Conservation (phyloP, 345 rosid species). For the Rhodamnia argentea region DNA sequence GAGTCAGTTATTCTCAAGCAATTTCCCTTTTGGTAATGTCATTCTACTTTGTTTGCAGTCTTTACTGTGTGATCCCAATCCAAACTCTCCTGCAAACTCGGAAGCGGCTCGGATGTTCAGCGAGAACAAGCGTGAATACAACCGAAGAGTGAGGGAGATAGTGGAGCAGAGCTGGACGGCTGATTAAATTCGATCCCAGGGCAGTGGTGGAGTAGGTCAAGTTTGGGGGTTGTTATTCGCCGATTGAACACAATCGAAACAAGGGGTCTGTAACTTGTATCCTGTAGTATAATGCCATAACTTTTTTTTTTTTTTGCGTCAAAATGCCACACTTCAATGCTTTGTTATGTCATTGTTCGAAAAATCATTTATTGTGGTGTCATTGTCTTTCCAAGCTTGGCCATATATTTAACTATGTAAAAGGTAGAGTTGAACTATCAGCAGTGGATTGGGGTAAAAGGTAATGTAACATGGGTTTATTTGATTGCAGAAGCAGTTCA, state of each 20-base stretch:
- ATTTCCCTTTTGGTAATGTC: neutral
- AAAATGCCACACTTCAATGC: neutral
- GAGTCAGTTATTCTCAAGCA: neutral
- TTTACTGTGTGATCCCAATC: conserved; percentile 61
- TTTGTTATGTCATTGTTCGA: neutral
- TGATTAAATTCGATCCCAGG: conserved; percentile 7
- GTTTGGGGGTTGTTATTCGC: neutral
- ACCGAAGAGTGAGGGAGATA: conserved; percentile 49
- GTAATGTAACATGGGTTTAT: neutral
- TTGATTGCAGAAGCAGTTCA: neutral
- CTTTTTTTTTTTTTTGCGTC: no score
- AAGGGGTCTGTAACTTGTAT: neutral
- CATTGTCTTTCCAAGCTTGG: neutral
- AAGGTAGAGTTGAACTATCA: neutral
- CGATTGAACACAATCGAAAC: neutral
- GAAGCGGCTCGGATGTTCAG: conserved; percentile 75
- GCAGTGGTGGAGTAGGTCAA: neutral
- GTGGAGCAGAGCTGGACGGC: conserved; percentile 79
- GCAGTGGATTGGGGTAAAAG: neutral
- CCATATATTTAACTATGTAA: neutral
- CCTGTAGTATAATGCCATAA: neutral
- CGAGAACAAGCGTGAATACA: conserved; percentile 63
- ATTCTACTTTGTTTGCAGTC: neutral
- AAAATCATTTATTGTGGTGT: neutral
- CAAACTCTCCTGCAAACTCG: conserved; percentile 71